Base-by-base conservation (phyloP, 306 rosid genomes). In the Datisca glomerata region DNA sequence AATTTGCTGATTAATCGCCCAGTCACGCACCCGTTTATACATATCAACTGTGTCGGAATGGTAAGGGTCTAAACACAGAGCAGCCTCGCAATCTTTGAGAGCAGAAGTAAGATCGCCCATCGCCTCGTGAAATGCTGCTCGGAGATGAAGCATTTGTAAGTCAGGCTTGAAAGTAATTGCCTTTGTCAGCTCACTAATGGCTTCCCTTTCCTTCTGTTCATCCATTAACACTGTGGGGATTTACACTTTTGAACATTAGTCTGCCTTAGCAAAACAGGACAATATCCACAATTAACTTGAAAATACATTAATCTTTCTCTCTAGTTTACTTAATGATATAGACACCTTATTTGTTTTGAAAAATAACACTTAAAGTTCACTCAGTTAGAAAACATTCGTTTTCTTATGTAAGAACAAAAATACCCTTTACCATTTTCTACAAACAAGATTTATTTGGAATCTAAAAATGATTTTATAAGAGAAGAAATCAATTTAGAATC, bases 221-320 rank as follows among this genome's bases (percentile, higher is more conserved):
- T 85, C 96, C 96, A 85, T 85, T 51, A 85, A 56, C 70, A 85
- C 96, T 85, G 78, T n/a, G n/a, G n/a, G n/a, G n/a, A n/a, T n/a
- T n/a, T n/a, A n/a, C n/a, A 18, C 18, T 24, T 10, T 2, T 39
- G 32, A 21, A 53, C 19, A 54, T 24, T 15, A 23, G 25, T 14
- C n/a, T 56, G 21, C 3, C 14, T 14, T 12, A 41, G 41, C 45
- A 25, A 36, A 25, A 43, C 9, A 41, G 53, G 2, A 24, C 44
- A 25, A 63, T 21, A 42, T 35, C 24, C 52, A 41, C 13, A 25
- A 50, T 22, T 16, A 55, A 43, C 27, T 62, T 25, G 10, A 37
- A 35, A 32, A n/a, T n/a, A n/a, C n/a, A n/a, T n/a, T n/a, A n/a
- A n/a, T n/a, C n/a, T n/a, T n/a, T n/a, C n/a, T n/a, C n/a, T n/a